These are phyloP conservation scores for Ustilago sp. DNA, from an alignment of 1,284 basidiomycete genomes.

Conservation along the genomic window DNA sequence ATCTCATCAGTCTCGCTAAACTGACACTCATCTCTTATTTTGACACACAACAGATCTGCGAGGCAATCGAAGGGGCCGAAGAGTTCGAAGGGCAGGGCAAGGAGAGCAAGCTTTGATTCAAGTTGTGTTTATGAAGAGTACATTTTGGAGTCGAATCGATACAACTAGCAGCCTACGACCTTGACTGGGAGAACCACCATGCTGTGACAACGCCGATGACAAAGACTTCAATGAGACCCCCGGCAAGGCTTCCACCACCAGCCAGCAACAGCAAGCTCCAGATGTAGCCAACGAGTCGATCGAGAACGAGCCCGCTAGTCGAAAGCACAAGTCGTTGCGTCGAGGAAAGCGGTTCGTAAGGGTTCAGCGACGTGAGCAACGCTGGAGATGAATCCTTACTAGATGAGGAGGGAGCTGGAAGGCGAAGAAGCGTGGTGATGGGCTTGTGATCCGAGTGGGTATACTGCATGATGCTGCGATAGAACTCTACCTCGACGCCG, in stretches of 20 bases:
- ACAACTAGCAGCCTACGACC: not conserved
- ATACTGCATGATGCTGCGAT: slow-evolving; percentile 66
- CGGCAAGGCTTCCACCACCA: slow-evolving; percentile 77
- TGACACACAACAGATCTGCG: slow-evolving; percentile 48
- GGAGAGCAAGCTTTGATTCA: slow-evolving; percentile 43
- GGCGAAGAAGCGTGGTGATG: slow-evolving; percentile 65
- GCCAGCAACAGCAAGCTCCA: slow-evolving; percentile 81
- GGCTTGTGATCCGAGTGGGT: slow-evolving; percentile 69
- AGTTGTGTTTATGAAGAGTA: not conserved
- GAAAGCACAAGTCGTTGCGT: slow-evolving; percentile 52
- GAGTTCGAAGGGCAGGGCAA: slow-evolving; percentile 44
- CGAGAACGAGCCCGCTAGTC: slow-evolving; percentile 75
- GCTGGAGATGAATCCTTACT: slow-evolving; percentile 71
- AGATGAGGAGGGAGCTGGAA: slow-evolving; percentile 36
- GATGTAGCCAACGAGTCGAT: slow-evolving; percentile 78
- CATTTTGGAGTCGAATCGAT: not conserved
- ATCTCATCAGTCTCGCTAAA: not conserved
- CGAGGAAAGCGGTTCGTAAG: slow-evolving; percentile 26
- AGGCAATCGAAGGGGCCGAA: slow-evolving; percentile 59
- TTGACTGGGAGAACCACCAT: slow-evolving; percentile 55
- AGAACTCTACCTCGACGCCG: slow-evolving; percentile 63
- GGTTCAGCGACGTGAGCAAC: slow-evolving; percentile 72
- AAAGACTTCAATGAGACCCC: slow-evolving; percentile 53
- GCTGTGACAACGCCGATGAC: slow-evolving; percentile 50
- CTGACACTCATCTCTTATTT: not conserved